A percentile compares a stretch with the other conserved stretches of the same genome.
phyloP scores from a whole-genome alignment of 2,329 filamentous ascomycete species.

The Talaromyces sp. region DNA sequence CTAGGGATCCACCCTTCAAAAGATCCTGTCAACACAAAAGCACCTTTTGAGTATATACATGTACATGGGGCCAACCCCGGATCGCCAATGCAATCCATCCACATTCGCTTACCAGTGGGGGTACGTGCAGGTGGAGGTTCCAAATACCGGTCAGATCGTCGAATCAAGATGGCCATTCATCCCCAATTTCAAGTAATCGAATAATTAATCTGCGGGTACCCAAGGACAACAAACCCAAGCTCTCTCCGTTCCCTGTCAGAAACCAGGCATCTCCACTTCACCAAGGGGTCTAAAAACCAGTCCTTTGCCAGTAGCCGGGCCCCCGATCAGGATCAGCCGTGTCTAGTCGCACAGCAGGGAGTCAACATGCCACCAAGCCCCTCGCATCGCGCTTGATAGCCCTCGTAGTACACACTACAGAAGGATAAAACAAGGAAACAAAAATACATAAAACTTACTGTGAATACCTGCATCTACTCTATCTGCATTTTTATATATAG shows the following conservation, averaged over 20 bases:
- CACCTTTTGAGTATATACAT: neutral
- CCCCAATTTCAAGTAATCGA: no score
- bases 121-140: conserved; percentile 6
- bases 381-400: conserved; percentile 13
- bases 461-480: neutral
- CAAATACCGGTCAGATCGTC: neutral
- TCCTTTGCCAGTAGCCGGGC: neutral
- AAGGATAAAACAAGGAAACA: neutral
- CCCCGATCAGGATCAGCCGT: neutral
- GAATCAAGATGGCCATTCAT: neutral
- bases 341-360: conserved; percentile 17
- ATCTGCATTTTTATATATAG: no score
- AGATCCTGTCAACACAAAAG: neutral
- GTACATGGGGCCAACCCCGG: conserved; percentile 22
- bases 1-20: no score
- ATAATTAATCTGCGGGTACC: conserved; percentile 2
- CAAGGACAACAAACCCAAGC: neutral
- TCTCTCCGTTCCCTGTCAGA: neutral
- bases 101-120: conserved; percentile 10
- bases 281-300: neutral
- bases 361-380: neutral
- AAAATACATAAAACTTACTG: neutral
- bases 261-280: neutral
- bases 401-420: conserved; percentile 1
- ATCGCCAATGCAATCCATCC: conserved; percentile 26